phyloP scores from a whole-genome alignment of 495 filamentous ascomycete genomes.

The Neurospora hispaniola region DNA sequence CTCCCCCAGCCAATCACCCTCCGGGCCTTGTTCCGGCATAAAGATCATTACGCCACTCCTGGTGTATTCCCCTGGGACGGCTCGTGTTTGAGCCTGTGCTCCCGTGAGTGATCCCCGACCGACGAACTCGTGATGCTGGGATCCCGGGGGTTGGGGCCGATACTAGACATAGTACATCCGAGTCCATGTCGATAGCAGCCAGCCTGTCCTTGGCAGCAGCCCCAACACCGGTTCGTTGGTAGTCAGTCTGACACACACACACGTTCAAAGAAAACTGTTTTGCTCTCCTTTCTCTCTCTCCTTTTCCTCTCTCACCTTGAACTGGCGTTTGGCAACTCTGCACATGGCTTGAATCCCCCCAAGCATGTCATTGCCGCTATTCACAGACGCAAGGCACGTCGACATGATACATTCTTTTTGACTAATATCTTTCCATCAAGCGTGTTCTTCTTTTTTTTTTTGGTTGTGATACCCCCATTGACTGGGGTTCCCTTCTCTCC shows the following conservation, averaged over 20 bases:
- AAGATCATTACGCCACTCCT: slow-evolving; percentile 13
- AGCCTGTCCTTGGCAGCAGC: neutral
- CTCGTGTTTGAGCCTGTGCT: slow-evolving; percentile 27
- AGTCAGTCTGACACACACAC: neutral
- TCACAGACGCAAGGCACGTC: slow-evolving; percentile 16
- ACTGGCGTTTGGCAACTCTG: slow-evolving; percentile 13
- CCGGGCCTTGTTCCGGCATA: slow-evolving; percentile 13
- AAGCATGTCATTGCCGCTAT: slow-evolving; percentile 17
- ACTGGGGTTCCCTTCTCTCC: slow-evolving; percentile 35
- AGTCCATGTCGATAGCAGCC: neutral
- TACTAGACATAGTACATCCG: neutral
- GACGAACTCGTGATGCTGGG: slow-evolving; percentile 6
- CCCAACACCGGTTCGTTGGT: neutral
- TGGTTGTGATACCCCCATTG: slow-evolving; percentile 38
- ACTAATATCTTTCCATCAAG: slow-evolving; percentile 9
- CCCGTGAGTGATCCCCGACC: slow-evolving; percentile 9
- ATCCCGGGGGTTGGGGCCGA: neutral
- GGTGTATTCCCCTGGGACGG: slow-evolving; percentile 16
- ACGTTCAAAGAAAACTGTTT: neutral
- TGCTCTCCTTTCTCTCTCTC: slow-evolving; percentile 2
- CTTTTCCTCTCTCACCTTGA: slow-evolving; percentile 8
- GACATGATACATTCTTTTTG: slow-evolving; percentile 22
- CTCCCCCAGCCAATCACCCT: slow-evolving; percentile 12
- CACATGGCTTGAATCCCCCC: slow-evolving; percentile 13
- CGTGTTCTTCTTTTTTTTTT: neutral